phyloP scores from a whole-genome alignment of 2,329 filamentous ascomycete species.

The Ophiostoma triangulosporum region DNA sequence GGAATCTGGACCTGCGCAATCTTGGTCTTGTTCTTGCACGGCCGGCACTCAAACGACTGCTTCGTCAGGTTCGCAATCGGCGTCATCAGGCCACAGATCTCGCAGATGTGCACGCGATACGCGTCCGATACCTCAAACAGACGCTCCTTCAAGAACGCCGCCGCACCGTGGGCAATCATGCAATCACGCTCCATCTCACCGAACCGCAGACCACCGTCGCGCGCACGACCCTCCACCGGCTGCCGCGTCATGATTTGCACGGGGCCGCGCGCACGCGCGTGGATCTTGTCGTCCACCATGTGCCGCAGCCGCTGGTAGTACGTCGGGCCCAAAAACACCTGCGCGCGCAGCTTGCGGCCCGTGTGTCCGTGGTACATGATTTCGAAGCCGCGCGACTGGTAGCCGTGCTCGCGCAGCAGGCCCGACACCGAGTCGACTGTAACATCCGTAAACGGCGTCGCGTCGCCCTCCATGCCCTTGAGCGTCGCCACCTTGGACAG shows the following conservation, averaged over 20 bases:
- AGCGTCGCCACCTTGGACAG: conserved; percentile 91
- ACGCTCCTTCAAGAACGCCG: conserved; percentile 92
- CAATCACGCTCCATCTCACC: conserved; percentile 99
- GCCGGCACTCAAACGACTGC: conserved; percentile 89
- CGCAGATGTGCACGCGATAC: conserved; percentile 95
- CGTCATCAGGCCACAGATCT: conserved; percentile 98
- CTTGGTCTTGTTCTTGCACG: conserved; percentile 98
- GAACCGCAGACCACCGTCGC: conserved; percentile 96
- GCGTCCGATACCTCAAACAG: conserved; percentile 96
- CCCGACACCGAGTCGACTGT: conserved; percentile 88
- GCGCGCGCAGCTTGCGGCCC: conserved; percentile 79
- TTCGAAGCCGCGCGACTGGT: conserved; percentile 94
- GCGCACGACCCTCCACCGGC: conserved; percentile 92
- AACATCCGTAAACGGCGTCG: conserved; percentile 94
- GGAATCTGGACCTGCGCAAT: conserved; percentile 97
- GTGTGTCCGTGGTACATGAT: conserved; percentile 99
- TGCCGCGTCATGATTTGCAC: conserved; percentile 96
- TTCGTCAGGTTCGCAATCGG: conserved; percentile 96
- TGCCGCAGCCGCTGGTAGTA: conserved; percentile 98
- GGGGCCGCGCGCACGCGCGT: conserved; percentile 91
- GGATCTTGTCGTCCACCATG: conserved; percentile 99
- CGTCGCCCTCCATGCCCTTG: conserved; percentile 90
- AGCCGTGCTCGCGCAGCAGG: conserved; percentile 76
- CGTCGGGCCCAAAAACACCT: conserved; percentile 93
- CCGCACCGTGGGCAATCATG: conserved; percentile 99